Evolutionary conservation across 208 protist genomes (phyloP), one percentile per base, ranked within the genome.

Genomic region (Trichomonas vaginalis): DNA sequence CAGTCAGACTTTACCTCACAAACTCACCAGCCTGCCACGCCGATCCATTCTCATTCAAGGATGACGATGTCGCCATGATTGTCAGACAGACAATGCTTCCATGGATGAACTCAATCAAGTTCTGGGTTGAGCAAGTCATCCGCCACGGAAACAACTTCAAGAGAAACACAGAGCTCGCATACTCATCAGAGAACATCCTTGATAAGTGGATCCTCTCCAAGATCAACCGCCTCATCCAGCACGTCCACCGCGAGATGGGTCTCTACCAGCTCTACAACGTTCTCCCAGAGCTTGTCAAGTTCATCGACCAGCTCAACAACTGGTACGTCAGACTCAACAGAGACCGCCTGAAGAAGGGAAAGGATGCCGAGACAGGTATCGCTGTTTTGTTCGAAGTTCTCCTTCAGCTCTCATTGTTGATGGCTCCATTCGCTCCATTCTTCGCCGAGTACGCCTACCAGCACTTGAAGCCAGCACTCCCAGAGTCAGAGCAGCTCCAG

Each of bases 261-360:
- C 96, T 95, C 35, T 99, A 99, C 97, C 98, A 98, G 95, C 97
- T 99, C 12, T 99, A 99, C 97, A 99, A 99, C 88, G 99, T 99
- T 80, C 98, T 99, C 21, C 99, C 99, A 15, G 97, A 98, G 62
- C 97, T 99, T 23, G 96, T 99, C 61, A 96, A 97, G 45, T 99
- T 99, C 96, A 98, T 99, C 83, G 97, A 99, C 14, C 96, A 99
- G 95, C 97, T 99, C 27, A 99, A 99, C 23, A 99, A 99, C 97
- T 99, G 99, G 98, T 99, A 99, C 96, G 98, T 99, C 35, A 98
- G 99, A 95, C 98, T 99, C 96, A 99, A 99, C 97, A 98, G 98
- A 39, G 97, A 98, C 51, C 98, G 99, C 90, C 98, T 99, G 97
- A 92, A 95, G 40, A 46, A 35, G 9, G 92, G 21, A 10, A 46